These are phyloP conservation scores for Malus hybrid DNA, from an alignment of 331 rosid species.

Conservation along the genomic window DNA sequence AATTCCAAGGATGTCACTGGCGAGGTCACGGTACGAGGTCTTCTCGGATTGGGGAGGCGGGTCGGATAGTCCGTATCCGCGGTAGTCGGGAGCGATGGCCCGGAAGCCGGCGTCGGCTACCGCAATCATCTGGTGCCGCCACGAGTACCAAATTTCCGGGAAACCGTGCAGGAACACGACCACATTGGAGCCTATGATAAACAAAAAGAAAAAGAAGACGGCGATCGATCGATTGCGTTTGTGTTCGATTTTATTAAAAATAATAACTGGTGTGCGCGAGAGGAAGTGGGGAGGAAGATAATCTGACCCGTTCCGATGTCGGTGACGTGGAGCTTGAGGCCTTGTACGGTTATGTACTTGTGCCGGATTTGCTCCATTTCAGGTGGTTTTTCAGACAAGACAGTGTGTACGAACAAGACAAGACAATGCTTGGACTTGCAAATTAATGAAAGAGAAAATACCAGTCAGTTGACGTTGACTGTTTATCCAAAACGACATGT, in stretches of 20 bases:
- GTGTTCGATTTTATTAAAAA: background rate
- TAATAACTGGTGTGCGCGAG: background rate
- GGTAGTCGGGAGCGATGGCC: slow-evolving; percentile 60
- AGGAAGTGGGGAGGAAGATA: background rate
- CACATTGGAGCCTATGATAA: slow-evolving; percentile 40
- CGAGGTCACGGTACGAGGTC: slow-evolving; percentile 24
- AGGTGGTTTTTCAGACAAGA: background rate
- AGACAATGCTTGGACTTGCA: too few relatives aligned
- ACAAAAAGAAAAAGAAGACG: background rate
- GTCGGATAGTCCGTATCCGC: slow-evolving; percentile 79
- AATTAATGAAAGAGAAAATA: too few relatives aligned
- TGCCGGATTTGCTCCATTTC: slow-evolving; percentile 49
- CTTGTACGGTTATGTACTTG: slow-evolving; percentile 40
- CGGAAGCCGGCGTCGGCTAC: slow-evolving; percentile 55
- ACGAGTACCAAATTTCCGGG: slow-evolving; percentile 89
- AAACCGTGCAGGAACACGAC: slow-evolving; percentile 77
- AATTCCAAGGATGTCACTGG: slow-evolving; percentile 45
- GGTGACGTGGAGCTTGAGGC: slow-evolving; percentile 59
- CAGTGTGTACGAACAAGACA: background rate
- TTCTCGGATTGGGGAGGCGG: slow-evolving; percentile 36
- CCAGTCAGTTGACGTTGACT: too few relatives aligned
- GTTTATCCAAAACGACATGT: too few relatives aligned
- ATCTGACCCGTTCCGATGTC: slow-evolving; percentile 52
- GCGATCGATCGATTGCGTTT: too few relatives aligned
- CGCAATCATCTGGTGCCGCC: slow-evolving; percentile 88